These are phyloP conservation scores for Coemansia aciculifera DNA, from an alignment of 192 early-diverging fungal genomes.

Conservation along the genomic window DNA sequence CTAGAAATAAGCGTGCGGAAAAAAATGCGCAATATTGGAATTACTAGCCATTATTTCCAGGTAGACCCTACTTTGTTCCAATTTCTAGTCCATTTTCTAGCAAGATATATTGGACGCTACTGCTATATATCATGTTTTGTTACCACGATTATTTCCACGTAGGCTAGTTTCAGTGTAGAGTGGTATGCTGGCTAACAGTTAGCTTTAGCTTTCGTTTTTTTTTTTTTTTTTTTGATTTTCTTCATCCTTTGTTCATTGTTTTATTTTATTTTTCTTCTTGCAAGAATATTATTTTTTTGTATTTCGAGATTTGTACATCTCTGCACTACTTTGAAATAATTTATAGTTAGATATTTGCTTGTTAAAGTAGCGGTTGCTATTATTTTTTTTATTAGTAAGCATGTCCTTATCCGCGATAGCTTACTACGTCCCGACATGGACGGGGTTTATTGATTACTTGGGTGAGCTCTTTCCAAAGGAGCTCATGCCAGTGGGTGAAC, in stretches of 20 bases:
- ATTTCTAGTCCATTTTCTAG: background rate
- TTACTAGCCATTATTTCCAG: constrained; percentile 1
- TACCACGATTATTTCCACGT: background rate
- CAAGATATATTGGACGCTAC: background rate
- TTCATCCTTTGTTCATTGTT: background rate
- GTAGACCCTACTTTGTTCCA: background rate
- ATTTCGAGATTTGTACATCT: constrained; percentile 2
- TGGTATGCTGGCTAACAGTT: background rate
- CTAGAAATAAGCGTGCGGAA: background rate
- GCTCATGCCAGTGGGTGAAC: constrained; percentile 45
- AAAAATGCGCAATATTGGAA: background rate
- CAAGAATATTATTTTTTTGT: background rate
- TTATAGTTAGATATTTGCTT: background rate
- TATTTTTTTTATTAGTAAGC: background rate
- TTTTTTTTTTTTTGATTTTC: background rate
- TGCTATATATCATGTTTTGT: background rate
- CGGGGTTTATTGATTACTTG: constrained; percentile 29
- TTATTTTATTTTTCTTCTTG: background rate
- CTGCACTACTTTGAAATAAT: background rate
- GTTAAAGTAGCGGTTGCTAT: background rate
- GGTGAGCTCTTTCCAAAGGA: constrained; percentile 46
- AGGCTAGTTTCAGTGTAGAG: background rate
- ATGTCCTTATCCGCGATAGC: constrained; percentile 26
- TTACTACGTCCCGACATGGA: constrained; percentile 48
- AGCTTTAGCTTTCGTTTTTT: background rate